Conservation (phyloP, 306 rosid genomes). For the Mimosa bimucronata region DNA sequence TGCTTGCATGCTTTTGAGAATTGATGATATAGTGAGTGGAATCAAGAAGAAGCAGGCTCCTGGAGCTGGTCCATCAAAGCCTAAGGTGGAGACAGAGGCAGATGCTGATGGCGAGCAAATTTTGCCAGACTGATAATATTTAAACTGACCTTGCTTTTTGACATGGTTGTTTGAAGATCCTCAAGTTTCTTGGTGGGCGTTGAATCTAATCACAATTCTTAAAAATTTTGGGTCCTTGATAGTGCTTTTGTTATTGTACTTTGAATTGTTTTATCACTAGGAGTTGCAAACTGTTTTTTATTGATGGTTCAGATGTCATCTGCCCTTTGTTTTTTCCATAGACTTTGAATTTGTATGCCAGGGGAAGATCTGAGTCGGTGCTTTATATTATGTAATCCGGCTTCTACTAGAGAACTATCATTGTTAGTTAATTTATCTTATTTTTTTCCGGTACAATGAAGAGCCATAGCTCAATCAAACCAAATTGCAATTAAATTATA, state of each 20-base stretch:
- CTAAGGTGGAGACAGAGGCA: conserved; percentile 73
- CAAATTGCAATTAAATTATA: no score
- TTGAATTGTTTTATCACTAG: conserved; percentile 20
- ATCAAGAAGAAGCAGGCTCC: conserved; percentile 91
- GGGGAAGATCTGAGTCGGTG: conserved; percentile 5
- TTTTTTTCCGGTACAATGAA: no score
- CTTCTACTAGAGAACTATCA: not conserved
- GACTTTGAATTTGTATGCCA: conserved; percentile 27
- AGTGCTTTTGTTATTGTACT: conserved; percentile 34
- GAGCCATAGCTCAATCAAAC: no score
- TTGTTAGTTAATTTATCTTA: not conserved
- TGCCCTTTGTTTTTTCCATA: not conserved
- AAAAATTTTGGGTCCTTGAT: conserved; percentile 41
- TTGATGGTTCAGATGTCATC: conserved; percentile 25
- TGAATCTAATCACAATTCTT: conserved; percentile 24
- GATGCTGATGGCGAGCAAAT: conserved; percentile 92
- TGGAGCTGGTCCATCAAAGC: conserved; percentile 76
- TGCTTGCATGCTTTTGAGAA: conserved; percentile 95
- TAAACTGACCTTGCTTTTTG: conserved; percentile 38
- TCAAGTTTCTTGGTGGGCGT: conserved; percentile 34
- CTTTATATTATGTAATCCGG: conserved; percentile 15
- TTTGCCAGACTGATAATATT: conserved; percentile 62
- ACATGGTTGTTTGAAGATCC: conserved; percentile 30
- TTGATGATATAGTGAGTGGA: conserved; percentile 96
- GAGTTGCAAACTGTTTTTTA: conserved; percentile 21